Evolutionary conservation across 139 green algal genomes (phyloP), one percentile per base, ranked within the genome.

Genomic region (Chlamydomonas incerta): DNA sequence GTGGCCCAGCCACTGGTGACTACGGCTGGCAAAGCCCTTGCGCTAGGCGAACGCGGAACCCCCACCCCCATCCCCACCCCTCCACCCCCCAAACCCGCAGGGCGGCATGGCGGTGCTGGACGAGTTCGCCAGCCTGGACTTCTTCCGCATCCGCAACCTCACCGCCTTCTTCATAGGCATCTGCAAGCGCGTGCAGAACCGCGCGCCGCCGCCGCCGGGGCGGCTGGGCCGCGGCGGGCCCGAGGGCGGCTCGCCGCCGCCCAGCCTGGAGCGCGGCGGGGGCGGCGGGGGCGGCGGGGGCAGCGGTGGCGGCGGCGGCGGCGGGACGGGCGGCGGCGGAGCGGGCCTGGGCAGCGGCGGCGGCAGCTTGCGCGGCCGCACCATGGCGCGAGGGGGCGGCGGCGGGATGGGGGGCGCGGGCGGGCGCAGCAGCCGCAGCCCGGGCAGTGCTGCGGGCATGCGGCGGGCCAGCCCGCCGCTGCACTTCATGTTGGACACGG

Each of bases 111-210:
- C 65, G 57, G 82, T 88, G 52, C 63, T 88, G 72, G 82, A 88
- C n/a, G 82, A 88, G 82, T 75, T 88, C 17, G 82, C 82, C 20
- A 62, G 35, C 31, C 73, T 88, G 63, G 82, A 88, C 82, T 80
- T 83, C 58, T 77, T 76, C 47, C 72, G 82, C 31, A 88, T 88
- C 20, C 82, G 82, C 62, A 88, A 88, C 82, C 72, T 88, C 6
- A 88, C 82, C 6, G 82, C 82, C 60, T 88, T 88, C 73, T 88
- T 88, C 82, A 88, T 88, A 62, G 60, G 82, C 41, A 83, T 82
- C 24, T 88, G 82, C 82, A 74, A 82, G 72, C 82, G 82, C 24
- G 72, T 88, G 29, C 63, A 72, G 60, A 62, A 33, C 14, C 72
- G 72, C 10, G 72, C 72, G 31, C 72, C 82, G 41, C 82, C 82